phyloP scores from a whole-genome alignment of 257 asterid genomes.

The Solanum virginianum region DNA sequence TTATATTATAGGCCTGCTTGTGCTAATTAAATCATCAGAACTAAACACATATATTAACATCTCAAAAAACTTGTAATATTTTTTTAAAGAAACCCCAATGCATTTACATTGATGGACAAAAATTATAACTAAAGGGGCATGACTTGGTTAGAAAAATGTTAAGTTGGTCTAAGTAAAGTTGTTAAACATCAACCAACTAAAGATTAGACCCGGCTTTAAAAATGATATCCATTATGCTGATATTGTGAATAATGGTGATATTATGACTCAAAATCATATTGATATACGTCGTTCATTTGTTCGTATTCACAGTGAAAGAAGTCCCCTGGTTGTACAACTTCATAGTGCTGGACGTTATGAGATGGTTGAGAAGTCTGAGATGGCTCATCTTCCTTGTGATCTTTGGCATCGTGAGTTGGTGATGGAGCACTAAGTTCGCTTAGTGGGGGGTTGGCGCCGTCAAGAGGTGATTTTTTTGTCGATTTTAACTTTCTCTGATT shows the following conservation, averaged over 20 bases:
- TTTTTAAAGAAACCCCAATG: not conserved
- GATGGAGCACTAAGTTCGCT: conserved; percentile 47
- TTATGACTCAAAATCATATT: conserved; percentile 17
- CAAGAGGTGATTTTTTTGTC: conserved; percentile 16
- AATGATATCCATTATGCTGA: conserved; percentile 34
- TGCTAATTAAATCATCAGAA: no score
- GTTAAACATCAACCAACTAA: not conserved
- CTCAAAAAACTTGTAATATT: not conserved
- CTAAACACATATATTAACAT: not conserved
- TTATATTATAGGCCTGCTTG: no score
- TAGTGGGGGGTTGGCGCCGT: conserved; percentile 21
- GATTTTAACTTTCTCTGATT: conserved; percentile 44
- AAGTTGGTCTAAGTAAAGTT: not conserved
- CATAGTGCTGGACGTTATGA: conserved; percentile 30
- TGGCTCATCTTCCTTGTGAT: conserved; percentile 22
- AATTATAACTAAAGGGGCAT: not conserved
- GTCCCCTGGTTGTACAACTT: conserved; percentile 27
- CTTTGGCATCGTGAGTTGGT: conserved; percentile 17
- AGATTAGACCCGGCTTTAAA: conserved; percentile 7
- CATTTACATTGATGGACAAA: not conserved
- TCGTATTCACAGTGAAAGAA: conserved; percentile 14
- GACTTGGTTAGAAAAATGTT: not conserved
- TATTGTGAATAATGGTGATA: conserved; percentile 26
- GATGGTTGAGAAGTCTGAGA: not conserved
- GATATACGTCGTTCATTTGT: conserved; percentile 10